Conservation (phyloP, 192 early-diverging fungal species). For the Coemansia sp. region DNA sequence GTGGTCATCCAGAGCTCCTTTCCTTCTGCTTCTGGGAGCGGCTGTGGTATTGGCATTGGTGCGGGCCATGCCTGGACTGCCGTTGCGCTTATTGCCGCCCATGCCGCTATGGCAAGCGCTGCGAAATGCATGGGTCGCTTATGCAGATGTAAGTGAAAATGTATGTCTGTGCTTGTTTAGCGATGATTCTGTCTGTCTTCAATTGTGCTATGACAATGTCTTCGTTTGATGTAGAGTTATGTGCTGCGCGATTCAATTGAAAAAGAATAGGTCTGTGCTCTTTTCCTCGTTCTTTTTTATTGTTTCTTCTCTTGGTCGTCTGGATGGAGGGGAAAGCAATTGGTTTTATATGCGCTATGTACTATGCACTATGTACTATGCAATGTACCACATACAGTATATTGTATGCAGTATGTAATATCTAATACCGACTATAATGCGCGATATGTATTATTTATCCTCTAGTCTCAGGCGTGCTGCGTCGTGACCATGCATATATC, state of each 20-base stretch:
- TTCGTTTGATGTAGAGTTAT: no score
- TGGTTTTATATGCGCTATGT: not conserved
- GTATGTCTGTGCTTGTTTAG: not conserved
- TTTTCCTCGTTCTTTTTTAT: no score
- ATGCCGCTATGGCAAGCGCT: not conserved
- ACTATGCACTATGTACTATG: not conserved
- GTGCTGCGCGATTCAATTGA: no score
- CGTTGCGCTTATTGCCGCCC: not conserved
- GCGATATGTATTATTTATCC: no score
- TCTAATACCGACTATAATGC: no score
- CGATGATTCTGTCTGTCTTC: not conserved
- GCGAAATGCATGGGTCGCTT: not conserved
- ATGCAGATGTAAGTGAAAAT: no score
- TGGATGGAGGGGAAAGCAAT: no score
- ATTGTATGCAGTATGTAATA: no score
- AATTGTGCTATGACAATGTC: not conserved
- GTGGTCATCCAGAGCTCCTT: slow-evolving; percentile 42
- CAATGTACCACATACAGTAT: not conserved
- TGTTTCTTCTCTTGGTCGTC: no score
- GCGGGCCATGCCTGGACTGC: slow-evolving; percentile 8
- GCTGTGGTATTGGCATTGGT: not conserved
- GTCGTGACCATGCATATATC: no score
- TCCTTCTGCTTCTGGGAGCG: not conserved
- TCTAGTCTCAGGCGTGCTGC: no score
- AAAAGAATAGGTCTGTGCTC: no score